Percentiles rank a stretch among this genome's conserved stretches.
Conservation (phyloP, 768 basidiomycete genomes). For the Naganishia kalamii region DNA sequence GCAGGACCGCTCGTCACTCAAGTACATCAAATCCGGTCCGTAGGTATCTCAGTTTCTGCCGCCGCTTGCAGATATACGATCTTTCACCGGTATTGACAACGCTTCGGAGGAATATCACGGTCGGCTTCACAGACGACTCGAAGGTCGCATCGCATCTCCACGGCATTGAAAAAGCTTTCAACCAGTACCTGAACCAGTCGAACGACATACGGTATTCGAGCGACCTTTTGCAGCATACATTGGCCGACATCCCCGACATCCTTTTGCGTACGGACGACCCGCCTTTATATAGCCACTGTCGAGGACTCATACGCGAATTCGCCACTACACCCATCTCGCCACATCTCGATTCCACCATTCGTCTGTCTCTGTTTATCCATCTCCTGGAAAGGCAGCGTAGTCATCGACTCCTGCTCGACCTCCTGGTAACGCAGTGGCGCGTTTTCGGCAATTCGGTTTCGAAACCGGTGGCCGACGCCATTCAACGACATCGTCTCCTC, state of each 20-base stretch:
- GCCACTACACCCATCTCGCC: neutral
- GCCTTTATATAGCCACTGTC: neutral
- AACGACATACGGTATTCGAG: neutral
- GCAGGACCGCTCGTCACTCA: neutral
- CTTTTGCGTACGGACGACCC: neutral
- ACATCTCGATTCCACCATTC: neutral
- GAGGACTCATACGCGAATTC: neutral
- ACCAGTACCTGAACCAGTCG: neutral
- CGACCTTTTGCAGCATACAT: neutral
- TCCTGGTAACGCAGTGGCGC: neutral
- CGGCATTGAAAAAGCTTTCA: neutral
- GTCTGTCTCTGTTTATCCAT: neutral
- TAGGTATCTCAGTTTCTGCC: neutral
- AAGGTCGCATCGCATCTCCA: neutral
- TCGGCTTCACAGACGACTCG: neutral
- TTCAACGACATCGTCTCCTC: neutral
- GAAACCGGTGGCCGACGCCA: neutral
- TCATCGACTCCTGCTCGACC: neutral
- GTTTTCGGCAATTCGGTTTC: too few species aligned
- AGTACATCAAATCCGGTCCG: neutral
- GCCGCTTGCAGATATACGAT: neutral
- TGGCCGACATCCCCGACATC: neutral
- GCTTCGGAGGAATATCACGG: neutral
- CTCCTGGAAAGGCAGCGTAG: conserved; percentile 3
- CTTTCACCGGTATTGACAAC: neutral